phyloP scores from a whole-genome alignment of 202 grass and related monocot species.

The Eragrostis tef region DNA sequence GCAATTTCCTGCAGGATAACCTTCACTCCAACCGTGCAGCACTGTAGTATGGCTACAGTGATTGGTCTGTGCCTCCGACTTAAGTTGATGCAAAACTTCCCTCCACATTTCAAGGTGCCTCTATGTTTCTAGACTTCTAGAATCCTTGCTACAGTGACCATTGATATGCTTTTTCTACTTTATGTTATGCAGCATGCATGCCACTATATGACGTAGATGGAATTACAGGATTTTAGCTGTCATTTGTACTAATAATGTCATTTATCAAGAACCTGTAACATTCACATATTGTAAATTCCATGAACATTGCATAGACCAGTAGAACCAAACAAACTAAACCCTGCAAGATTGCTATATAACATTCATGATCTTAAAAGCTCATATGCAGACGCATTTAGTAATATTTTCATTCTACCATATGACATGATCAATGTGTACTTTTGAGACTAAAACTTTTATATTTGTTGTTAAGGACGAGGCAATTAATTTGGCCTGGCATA shows the following conservation, averaged over 20 bases:
- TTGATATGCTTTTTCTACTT: neutral
- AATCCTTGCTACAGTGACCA: neutral
- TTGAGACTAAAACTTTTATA: neutral
- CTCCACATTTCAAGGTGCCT: conserved; percentile 92
- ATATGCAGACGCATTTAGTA: neutral
- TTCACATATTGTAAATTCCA: neutral
- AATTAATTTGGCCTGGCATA: conserved; percentile 29
- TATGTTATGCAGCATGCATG: neutral
- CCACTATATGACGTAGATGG: neutral
- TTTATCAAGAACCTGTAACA: neutral
- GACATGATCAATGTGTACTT: neutral
- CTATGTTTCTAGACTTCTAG: conserved; percentile 26
- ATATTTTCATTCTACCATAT: neutral
- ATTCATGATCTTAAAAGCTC: conserved; percentile 5
- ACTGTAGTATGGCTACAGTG: conserved; percentile 96
- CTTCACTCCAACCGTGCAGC: conserved; percentile 97
- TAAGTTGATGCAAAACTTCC: conserved; percentile 92
- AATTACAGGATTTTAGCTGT: neutral
- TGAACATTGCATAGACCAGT: neutral
- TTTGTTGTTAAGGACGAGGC: neutral
- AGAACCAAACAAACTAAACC: neutral
- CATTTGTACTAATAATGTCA: neutral
- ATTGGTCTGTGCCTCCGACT: conserved; percentile 91
- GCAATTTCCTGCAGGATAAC: conserved; percentile 73
- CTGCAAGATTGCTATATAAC: neutral